Percentiles rank a stretch among this genome's conserved stretches.
Evolutionary conservation across 441 rosid genomes (phyloP).

Genomic region (Corymbia citriodora): DNA sequence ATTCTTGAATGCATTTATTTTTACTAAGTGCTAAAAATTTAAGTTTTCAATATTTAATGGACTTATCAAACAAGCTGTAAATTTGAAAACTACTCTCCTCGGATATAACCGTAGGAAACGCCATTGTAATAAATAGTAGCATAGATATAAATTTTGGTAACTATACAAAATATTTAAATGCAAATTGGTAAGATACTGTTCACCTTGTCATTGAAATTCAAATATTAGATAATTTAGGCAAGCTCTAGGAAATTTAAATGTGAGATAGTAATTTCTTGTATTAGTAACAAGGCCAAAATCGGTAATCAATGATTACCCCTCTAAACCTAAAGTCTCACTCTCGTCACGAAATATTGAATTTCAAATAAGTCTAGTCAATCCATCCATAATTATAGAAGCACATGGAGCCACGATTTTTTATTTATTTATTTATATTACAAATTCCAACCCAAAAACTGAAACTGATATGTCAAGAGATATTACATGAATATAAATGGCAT

Average conservation of each 20-base stretch:
- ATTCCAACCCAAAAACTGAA: no score
- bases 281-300: not conserved
- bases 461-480: no score
- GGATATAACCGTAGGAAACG: not conserved
- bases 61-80: not conserved
- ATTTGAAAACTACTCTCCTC: not conserved
- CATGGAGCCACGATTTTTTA: rapidly evolving
- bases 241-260: not conserved
- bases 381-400: no score
- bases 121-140: not conserved
- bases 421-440: no score
- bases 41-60: not conserved
- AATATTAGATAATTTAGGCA: not conserved
- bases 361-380: not conserved
- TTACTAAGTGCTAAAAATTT: no score
- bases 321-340: not conserved
- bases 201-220: not conserved
- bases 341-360: not conserved
- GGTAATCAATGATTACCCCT: rapidly evolving
- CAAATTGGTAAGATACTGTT: not conserved
- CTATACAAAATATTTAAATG: not conserved
- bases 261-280: not conserved
- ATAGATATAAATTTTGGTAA: not conserved
- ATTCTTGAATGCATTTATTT: not conserved
- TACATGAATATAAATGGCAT: no score